Conservation (phyloP, 352 stramenopile species). For the Globisporangium cylindrosporum region DNA sequence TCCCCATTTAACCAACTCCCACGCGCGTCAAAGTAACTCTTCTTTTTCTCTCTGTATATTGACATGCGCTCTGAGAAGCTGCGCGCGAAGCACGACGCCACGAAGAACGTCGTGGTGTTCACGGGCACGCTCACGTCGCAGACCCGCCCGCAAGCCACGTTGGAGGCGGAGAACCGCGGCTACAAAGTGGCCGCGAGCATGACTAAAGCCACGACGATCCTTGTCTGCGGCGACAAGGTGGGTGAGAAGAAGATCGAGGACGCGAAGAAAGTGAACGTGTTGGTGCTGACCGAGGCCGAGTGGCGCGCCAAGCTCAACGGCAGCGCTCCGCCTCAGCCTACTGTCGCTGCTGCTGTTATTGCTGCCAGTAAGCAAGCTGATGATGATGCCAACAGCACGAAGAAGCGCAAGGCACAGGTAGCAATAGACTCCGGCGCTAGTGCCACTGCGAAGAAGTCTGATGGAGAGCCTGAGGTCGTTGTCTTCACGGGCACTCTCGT, state of each 20-base stretch:
- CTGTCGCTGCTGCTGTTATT: not conserved
- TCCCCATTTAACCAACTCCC: not conserved
- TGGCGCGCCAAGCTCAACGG: constrained; percentile 31
- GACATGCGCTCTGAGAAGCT: not conserved
- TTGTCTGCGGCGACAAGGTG: constrained; percentile 51
- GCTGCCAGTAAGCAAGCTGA: not conserved
- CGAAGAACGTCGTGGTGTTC: constrained; percentile 42
- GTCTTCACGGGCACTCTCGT: constrained; percentile 32
- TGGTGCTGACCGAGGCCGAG: constrained; percentile 35
- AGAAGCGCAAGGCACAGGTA: constrained; percentile 22
- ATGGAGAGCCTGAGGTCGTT: constrained; percentile 12
- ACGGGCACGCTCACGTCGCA: constrained; percentile 42
- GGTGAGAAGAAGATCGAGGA: constrained; percentile 51
- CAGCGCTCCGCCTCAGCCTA: not conserved
- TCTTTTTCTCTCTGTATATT: not conserved
- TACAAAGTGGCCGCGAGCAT: constrained; percentile 37
- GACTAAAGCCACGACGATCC: constrained; percentile 37
- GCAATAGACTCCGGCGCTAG: not conserved
- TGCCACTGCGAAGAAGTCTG: not conserved
- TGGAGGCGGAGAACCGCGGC: constrained; percentile 32
- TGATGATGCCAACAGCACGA: not conserved
- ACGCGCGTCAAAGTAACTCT: not conserved
- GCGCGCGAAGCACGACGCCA: not conserved
- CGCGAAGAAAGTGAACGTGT: constrained; percentile 33
- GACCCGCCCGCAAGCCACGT: constrained; percentile 36